Conservation (phyloP, 257 asterid species). For the Sherardia arvensis region DNA sequence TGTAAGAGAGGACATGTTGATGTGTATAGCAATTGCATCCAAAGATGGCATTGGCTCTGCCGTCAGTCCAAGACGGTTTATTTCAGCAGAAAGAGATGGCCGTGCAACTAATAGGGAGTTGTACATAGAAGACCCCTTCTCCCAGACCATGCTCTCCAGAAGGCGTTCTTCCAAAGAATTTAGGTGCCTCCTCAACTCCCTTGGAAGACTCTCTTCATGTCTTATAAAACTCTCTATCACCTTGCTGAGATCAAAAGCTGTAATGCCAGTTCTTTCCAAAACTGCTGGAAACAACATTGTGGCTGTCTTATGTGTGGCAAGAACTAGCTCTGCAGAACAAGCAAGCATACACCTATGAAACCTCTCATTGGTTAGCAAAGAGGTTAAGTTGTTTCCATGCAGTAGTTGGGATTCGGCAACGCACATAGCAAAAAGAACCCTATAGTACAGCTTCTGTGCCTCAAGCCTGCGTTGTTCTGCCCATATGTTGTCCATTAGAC, state of each 20-base stretch:
- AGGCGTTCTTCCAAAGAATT: slow-evolving; percentile 94
- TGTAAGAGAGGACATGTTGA: slow-evolving; percentile 43
- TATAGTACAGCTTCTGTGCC: slow-evolving; percentile 79
- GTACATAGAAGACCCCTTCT: slow-evolving; percentile 97
- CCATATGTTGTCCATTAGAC: slow-evolving; percentile 89
- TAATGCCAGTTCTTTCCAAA: slow-evolving; percentile 92
- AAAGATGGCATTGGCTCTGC: slow-evolving; percentile 98
- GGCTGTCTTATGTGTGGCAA: slow-evolving; percentile 96
- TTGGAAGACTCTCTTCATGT: slow-evolving; percentile 94
- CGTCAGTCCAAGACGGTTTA: slow-evolving; percentile 73
- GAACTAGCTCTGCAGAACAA: slow-evolving; percentile 97
- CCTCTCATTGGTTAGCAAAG: slow-evolving; percentile 86
- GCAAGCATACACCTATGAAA: slow-evolving; percentile 99
- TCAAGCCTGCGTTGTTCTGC: slow-evolving; percentile 92
- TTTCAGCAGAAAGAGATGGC: slow-evolving; percentile 77
- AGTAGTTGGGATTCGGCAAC: slow-evolving; percentile 76
- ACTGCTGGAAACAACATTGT: slow-evolving; percentile 96
- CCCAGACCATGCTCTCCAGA: slow-evolving; percentile 98
- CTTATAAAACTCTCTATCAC: slow-evolving; percentile 96
- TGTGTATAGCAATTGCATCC: slow-evolving; percentile 86
- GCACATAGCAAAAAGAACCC: slow-evolving; percentile 93
- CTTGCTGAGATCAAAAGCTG: slow-evolving; percentile 95
- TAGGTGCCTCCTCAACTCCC: slow-evolving; percentile 89
- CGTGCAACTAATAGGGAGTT: slow-evolving; percentile 82
- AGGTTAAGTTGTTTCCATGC: slow-evolving; percentile 67